Base-by-base conservation (phyloP, 148 eudicot genomes). In the Vaccinium vitisidaea region DNA sequence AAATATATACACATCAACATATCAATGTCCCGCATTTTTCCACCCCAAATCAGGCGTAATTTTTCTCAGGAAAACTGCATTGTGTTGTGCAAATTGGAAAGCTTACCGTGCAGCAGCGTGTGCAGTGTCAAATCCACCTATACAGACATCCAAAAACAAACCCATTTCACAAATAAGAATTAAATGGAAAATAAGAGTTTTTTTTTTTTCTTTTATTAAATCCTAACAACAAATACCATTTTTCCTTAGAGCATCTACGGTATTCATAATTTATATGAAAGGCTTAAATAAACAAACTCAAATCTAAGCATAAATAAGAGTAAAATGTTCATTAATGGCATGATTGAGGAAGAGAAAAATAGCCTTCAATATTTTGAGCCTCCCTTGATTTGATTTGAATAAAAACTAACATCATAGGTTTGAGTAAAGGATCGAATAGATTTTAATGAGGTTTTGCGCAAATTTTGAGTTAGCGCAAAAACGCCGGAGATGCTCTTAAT, bases 111-210 rank as follows among this genome's bases (percentile, higher is more conserved):
- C 99, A 81, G 99, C 99, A 58, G 98, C 97, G 87, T 96, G 98
- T 76, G 99, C 99, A 23, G 99, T 96, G 91, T 96, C 99, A 88
- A 97, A 97, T 89, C 99, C 99, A 86, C 99, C 99, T 96, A 82
- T 46, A 86, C 16, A 80, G 1, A 56, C 32, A 75, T 23, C 52
- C 75, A 46, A 58, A 13, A 74, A 77, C 74, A 80, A 88, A 83
- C 69, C 83, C 82, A 85, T 83, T 18, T 50, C 73, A 5, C 67
- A 63, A 12, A 87, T 27, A 83, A 30, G 21, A 48, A 21, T 7
- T n/a, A 19, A n/a, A 43, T 9, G 25, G 6, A 65, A 8, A 81
- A 48, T 4, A 21, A 65, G 3, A 6, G 7, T 6, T 2, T 10
- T n/a, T 3, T 59, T 49, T 4, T 1, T 82, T 32, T 50, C 52